Conservation (phyloP, 2,329 filamentous ascomycete species). For the Calycina herbarum region DNA sequence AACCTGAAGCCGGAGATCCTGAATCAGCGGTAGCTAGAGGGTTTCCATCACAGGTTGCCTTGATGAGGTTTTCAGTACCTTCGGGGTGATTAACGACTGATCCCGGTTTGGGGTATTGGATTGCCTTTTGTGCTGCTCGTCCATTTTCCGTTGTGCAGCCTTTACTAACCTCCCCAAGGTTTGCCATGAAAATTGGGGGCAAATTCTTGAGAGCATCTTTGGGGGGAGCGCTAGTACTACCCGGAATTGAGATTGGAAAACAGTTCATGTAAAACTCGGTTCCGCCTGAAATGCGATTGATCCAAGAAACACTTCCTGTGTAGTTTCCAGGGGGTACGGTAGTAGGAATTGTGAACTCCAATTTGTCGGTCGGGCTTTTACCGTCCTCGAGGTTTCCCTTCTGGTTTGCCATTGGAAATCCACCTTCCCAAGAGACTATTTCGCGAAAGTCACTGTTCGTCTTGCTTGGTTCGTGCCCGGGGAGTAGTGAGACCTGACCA, state of each 20-base stretch:
- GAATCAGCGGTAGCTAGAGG: not conserved
- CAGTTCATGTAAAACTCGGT: constrained; percentile 11
- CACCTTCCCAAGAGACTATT: constrained; percentile 3
- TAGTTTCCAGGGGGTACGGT: constrained; percentile 6
- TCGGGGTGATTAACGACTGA: constrained; percentile 9
- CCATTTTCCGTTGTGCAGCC: constrained; percentile 2
- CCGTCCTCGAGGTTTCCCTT: not conserved
- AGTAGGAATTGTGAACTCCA: constrained; percentile 5
- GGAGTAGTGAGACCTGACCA: constrained; percentile 1
- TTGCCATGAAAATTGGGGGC: constrained; percentile 10
- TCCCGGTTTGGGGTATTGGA: constrained; percentile 8
- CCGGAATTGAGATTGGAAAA: constrained; percentile 2
- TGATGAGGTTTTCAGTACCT: constrained; percentile 3
- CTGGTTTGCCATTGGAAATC: constrained; percentile 3
- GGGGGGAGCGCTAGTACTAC: not conserved
- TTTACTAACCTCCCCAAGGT: not conserved
- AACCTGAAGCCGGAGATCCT: not conserved
- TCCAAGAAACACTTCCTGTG: not conserved
- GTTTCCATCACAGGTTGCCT: constrained; percentile 9
- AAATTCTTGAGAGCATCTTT: not conserved
- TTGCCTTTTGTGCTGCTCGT: constrained; percentile 6
- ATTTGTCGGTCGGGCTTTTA: not conserved
- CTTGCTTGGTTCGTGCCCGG: not conserved
- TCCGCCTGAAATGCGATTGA: not conserved
- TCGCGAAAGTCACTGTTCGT: not conserved